These are phyloP conservation scores for Trichoderma sp. DNA, from an alignment of 2,329 filamentous ascomycete species.

Conservation along the genomic window DNA sequence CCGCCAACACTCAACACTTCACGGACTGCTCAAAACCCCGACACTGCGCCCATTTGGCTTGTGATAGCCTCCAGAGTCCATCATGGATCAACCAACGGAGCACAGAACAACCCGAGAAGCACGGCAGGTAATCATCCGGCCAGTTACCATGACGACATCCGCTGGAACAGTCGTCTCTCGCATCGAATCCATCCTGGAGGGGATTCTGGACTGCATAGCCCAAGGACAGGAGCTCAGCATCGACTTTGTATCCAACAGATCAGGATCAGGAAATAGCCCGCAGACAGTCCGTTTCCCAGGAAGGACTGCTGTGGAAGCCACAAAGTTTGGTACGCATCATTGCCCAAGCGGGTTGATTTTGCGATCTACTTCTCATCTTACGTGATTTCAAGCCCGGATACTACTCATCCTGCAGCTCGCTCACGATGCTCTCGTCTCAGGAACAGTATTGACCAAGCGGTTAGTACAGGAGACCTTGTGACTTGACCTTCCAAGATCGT, in stretches of 20 bases:
- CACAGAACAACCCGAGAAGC: background rate
- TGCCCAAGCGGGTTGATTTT: background rate
- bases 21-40: slow-evolving; percentile 3
- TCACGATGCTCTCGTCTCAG: slow-evolving; percentile 59
- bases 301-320: slow-evolving; percentile 47
- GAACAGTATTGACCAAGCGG: slow-evolving; percentile 63
- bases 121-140: background rate
- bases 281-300: slow-evolving; percentile 49
- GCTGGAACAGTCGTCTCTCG: slow-evolving; percentile 34
- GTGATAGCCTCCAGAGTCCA: background rate
- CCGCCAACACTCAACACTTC: background rate
- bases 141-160: slow-evolving; percentile 11
- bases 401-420: slow-evolving; percentile 60
- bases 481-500: background rate
- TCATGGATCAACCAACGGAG: background rate
- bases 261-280: slow-evolving; percentile 18
- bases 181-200: slow-evolving; percentile 40
- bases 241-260: slow-evolving; percentile 29
- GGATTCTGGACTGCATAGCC: slow-evolving; percentile 33
- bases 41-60: background rate
- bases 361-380: background rate
- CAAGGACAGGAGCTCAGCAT: slow-evolving; percentile 32
- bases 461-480: slow-evolving; percentile 33
- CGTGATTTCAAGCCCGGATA: slow-evolving; percentile 48
- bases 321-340: slow-evolving; percentile 51